These are phyloP conservation scores for Syzygium malaccense DNA, from an alignment of 441 rosid genomes.

Conservation along the genomic window DNA sequence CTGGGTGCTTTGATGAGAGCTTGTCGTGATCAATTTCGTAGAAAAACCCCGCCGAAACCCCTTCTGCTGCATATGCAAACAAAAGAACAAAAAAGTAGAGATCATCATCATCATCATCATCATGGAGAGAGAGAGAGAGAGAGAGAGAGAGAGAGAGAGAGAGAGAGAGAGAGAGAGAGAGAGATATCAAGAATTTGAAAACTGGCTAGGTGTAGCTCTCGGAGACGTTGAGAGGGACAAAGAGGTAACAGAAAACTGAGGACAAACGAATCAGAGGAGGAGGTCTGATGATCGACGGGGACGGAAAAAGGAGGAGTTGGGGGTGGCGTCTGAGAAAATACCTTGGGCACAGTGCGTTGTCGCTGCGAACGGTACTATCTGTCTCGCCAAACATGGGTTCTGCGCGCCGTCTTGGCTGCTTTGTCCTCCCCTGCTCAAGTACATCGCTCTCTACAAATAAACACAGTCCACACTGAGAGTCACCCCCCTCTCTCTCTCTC, in stretches of 20 bases:
- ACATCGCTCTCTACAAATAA: neutral
- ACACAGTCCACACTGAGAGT: neutral
- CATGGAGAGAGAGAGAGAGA: too few species aligned
- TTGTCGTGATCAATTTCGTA: conserved; percentile 65
- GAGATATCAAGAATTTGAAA: neutral
- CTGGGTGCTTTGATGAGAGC: conserved; percentile 47
- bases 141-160: neutral
- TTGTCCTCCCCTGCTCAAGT: neutral
- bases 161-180: neutral
- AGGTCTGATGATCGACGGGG: neutral
- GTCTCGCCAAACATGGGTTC: neutral
- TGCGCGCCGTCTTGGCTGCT: neutral
- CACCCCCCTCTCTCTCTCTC: neutral
- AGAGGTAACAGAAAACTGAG: neutral
- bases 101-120: neutral
- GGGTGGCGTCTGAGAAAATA: neutral
- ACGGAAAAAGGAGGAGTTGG: neutral
- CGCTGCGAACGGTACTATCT: neutral
- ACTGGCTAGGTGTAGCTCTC: neutral
- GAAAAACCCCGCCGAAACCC: conserved; percentile 31
- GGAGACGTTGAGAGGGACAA: neutral
- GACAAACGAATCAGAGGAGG: neutral
- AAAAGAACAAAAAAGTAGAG: neutral
- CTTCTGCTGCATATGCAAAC: neutral
- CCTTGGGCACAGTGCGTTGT: neutral